phyloP scores from a whole-genome alignment of 768 basidiomycete genomes.

The Mycena rebaudengoi region DNA sequence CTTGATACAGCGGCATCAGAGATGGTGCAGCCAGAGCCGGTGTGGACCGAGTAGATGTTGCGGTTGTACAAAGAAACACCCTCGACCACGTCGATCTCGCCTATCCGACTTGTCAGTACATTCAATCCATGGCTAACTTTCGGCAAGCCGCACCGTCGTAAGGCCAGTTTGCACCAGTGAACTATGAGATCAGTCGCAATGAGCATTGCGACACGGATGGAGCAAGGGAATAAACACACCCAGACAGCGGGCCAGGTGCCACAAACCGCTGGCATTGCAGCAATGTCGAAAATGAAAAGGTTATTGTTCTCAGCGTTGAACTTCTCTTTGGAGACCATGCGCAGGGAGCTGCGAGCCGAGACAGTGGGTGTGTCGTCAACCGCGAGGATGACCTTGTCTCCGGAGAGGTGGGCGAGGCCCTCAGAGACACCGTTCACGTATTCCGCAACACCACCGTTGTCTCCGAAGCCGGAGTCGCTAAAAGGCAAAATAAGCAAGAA shows the following conservation, averaged over 20 bases:
- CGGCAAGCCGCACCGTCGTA: conserved; percentile 20
- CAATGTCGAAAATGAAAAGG: conserved; percentile 41
- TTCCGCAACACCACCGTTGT: conserved; percentile 27
- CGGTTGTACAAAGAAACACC: conserved; percentile 22
- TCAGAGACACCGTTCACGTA: conserved; percentile 25
- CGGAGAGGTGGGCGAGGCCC: conserved; percentile 22
- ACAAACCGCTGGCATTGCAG: conserved; percentile 48
- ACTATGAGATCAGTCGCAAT: neutral
- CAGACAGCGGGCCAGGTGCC: conserved; percentile 49
- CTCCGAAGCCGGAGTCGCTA: conserved; percentile 19
- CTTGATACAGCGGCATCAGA: conserved; percentile 7
- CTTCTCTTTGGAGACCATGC: conserved; percentile 27
- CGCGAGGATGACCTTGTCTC: conserved; percentile 24
- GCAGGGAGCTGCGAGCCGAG: conserved; percentile 21
- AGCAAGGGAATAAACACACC: neutral
- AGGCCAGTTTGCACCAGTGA: conserved; percentile 28
- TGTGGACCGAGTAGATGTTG: conserved; percentile 32
- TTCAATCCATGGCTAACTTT: no score
- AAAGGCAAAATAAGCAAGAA: neutral
- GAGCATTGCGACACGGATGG: neutral
- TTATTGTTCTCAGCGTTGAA: conserved; percentile 25
- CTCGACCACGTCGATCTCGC: neutral
- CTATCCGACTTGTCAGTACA: no score
- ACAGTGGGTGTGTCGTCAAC: conserved; percentile 21
- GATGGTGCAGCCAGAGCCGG: conserved; percentile 28